Percentiles rank a stretch among this genome's conserved stretches.
These are phyloP conservation scores for Puya raimondii DNA, from an alignment of 176 grass and related monocot species.

Conservation along the genomic window DNA sequence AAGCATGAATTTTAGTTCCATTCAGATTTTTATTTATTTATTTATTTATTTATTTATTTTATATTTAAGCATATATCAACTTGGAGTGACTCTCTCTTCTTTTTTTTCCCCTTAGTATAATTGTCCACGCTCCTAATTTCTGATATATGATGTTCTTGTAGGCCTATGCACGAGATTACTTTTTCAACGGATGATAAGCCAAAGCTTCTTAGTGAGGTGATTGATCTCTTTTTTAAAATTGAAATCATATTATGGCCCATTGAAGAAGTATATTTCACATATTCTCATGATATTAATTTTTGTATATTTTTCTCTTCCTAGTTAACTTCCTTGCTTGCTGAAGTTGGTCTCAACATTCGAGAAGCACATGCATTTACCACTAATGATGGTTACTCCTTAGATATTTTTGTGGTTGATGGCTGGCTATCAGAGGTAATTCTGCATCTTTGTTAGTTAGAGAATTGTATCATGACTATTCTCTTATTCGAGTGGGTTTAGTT, in stretches of 20 bases:
- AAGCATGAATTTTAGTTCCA: too few species aligned
- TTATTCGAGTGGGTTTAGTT: too few species aligned
- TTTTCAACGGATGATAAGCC: background rate
- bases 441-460: too few species aligned
- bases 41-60: too few species aligned
- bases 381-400: slow-evolving; percentile 67
- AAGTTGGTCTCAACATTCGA: slow-evolving; percentile 79
- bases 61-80: too few species aligned
- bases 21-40: too few species aligned
- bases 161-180: background rate
- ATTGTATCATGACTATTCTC: too few species aligned
- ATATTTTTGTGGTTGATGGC: slow-evolving; percentile 73
- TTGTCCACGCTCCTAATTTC: too few species aligned
- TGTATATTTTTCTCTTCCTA: slow-evolving; percentile 21
- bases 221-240: background rate
- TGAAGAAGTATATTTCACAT: background rate
- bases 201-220: background rate
- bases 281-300: background rate
- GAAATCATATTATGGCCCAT: background rate
- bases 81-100: too few species aligned
- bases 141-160: background rate
- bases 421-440: slow-evolving; percentile 65
- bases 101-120: too few species aligned
- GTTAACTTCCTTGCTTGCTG: slow-evolving; percentile 72
- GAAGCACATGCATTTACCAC: slow-evolving; percentile 94